Evolutionary conservation across 441 rosid genomes (phyloP).

Genomic region (Aleurites moluccanus): DNA sequence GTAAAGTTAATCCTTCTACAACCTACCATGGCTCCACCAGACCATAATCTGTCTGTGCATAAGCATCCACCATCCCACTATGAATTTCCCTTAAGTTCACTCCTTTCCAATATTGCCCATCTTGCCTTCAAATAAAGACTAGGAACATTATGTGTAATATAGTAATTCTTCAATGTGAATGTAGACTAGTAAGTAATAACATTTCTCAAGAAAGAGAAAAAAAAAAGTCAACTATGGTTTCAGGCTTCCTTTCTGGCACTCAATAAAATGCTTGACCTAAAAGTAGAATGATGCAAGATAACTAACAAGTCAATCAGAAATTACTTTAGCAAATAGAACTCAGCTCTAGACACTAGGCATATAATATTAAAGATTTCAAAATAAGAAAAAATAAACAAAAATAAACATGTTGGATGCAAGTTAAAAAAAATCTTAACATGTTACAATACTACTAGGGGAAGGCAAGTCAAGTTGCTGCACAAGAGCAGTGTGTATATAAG

Average conservation of each 20-base stretch:
- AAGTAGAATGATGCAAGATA: slow-evolving; percentile 4
- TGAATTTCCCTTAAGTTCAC: not conserved
- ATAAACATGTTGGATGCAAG: not conserved
- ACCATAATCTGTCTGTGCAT: slow-evolving; percentile 17
- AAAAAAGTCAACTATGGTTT: slow-evolving; percentile 35
- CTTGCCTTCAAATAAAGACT: not conserved
- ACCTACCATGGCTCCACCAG: slow-evolving; percentile 34
- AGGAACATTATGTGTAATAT: not conserved
- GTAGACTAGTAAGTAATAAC: slow-evolving; percentile 12
- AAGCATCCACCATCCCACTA: slow-evolving; percentile 29
- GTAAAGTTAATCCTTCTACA: slow-evolving; percentile 10
- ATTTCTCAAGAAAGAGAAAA: slow-evolving; percentile 16
- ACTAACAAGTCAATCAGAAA: slow-evolving; percentile 31
- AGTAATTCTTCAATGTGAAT: slow-evolving; percentile 16
- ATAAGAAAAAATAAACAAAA: not conserved
- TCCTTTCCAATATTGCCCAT: slow-evolving; percentile 27
- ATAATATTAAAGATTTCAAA: not conserved
- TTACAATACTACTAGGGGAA: not conserved
- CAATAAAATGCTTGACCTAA: slow-evolving; percentile 18
- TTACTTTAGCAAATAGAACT: slow-evolving; percentile 12
- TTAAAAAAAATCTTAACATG: not conserved
- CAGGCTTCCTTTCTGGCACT: slow-evolving; percentile 30
- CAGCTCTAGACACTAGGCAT: slow-evolving; percentile 29
- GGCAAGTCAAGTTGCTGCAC: slow-evolving; percentile 7
- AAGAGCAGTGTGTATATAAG: not conserved